Evolutionary conservation across 805 yeast species (phyloP).

Genomic region (Candida sithepensis): DNA sequence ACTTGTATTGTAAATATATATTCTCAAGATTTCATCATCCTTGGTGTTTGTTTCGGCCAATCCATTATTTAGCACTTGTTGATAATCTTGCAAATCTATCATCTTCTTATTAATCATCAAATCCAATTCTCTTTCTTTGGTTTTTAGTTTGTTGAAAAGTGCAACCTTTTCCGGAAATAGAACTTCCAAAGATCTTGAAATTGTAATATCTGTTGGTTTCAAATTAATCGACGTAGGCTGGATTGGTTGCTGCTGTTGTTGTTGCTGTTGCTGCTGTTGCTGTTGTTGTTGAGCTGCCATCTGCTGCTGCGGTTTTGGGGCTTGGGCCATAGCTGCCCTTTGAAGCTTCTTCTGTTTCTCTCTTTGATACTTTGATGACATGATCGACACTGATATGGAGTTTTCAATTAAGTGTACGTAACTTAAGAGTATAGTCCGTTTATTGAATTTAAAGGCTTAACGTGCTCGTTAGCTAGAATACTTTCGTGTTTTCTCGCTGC

Average conservation of each 20-base stretch:
- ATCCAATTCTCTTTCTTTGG: slow-evolving; percentile 82
- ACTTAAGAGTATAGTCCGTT: too few relatives aligned
- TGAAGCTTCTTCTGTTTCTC: slow-evolving; percentile 18
- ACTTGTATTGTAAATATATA: slow-evolving; percentile 76
- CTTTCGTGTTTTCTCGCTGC: background rate
- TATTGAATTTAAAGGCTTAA: too few relatives aligned
- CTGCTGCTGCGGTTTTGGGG: slow-evolving; percentile 3
- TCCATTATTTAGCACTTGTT: slow-evolving; percentile 43
- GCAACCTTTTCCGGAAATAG: slow-evolving; percentile 49
- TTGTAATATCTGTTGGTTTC: slow-evolving; percentile 35
- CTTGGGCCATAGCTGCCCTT: slow-evolving; percentile 1
- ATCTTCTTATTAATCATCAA: slow-evolving; percentile 78
- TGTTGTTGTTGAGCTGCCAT: slow-evolving; percentile 5
- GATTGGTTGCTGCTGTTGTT: slow-evolving; percentile 14
- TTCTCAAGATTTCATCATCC: slow-evolving; percentile 63
- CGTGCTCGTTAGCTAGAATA: slow-evolving; percentile 3
- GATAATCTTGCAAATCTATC: slow-evolving; percentile 75
- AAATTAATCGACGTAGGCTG: slow-evolving; percentile 25
- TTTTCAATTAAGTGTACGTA: too few relatives aligned
- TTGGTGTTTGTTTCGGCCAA: slow-evolving; percentile 36
- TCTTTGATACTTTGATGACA: slow-evolving; percentile 18
- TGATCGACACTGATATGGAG: background rate
- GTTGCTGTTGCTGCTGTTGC: slow-evolving; percentile 3
- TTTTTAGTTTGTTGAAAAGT: slow-evolving; percentile 64
- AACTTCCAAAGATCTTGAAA: slow-evolving; percentile 27